Evolutionary conservation across 2,329 filamentous ascomycete species (phyloP).

Genomic region (Hypoxylon sp.): DNA sequence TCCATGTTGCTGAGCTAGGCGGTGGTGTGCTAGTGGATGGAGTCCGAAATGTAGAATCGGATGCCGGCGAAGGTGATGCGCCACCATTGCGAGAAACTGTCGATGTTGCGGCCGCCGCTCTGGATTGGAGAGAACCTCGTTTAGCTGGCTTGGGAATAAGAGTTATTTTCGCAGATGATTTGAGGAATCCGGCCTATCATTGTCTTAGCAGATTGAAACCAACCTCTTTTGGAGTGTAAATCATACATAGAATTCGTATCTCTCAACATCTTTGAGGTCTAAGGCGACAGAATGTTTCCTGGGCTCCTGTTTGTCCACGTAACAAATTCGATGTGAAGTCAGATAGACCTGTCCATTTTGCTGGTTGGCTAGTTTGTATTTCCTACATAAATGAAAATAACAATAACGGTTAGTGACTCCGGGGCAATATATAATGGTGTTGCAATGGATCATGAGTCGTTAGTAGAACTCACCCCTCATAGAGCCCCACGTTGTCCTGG

Average conservation of each 20-base stretch:
- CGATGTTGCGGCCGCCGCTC: constrained; percentile 64
- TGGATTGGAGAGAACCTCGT: constrained; percentile 70
- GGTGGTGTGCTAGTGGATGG: constrained; percentile 63
- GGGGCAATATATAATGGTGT: constrained; percentile 1
- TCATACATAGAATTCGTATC: constrained; percentile 87
- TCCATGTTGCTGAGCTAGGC: constrained; percentile 82
- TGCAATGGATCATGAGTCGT: constrained; percentile 15
- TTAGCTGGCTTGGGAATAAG: constrained; percentile 86
- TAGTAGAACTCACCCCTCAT: constrained; percentile 85
- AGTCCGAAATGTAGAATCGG: constrained; percentile 57
- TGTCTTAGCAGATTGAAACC: constrained; percentile 28
- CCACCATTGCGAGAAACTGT: constrained; percentile 63
- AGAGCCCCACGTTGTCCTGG: constrained; percentile 96
- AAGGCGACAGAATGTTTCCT: constrained; percentile 87
- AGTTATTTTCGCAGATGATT: constrained; percentile 94
- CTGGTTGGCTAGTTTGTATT: constrained; percentile 93
- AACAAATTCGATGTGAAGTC: constrained; percentile 95
- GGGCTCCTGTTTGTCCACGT: constrained; percentile 90
- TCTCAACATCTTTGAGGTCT: constrained; percentile 91
- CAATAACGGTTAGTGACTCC: constrained; percentile 27
- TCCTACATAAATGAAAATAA: constrained; percentile 67
- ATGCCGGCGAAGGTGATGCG: constrained; percentile 52
- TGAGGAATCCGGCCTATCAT: constrained; percentile 85
- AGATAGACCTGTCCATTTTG: constrained; percentile 97
- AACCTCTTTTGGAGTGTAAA: constrained; percentile 3